Evolutionary conservation across 2,329 filamentous ascomycete species (phyloP).

Genomic region (Aureobasidium sp.): DNA sequence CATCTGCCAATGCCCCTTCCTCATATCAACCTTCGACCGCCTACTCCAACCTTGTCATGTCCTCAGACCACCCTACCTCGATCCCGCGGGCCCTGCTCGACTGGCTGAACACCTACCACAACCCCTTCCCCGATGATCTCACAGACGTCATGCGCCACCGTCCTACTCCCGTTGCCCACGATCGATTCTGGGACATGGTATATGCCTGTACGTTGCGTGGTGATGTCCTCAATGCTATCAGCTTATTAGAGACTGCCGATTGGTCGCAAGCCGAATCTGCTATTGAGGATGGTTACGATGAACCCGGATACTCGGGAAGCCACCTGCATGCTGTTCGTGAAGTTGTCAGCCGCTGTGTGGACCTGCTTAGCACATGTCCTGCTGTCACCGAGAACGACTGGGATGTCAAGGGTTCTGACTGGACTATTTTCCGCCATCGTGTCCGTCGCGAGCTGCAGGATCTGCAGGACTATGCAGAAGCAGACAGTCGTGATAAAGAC

Average conservation of each 20-base stretch:
- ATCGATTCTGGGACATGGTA: constrained; percentile 80
- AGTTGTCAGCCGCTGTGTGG: constrained; percentile 61
- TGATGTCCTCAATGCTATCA: constrained; percentile 59
- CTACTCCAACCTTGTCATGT: constrained; percentile 12
- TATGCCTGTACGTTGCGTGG: constrained; percentile 69
- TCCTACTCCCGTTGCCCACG: constrained; percentile 69
- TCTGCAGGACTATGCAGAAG: constrained; percentile 73
- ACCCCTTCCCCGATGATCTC: constrained; percentile 62
- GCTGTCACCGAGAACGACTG: constrained; percentile 61
- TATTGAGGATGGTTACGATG: constrained; percentile 49
- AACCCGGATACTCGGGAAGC: constrained; percentile 63
- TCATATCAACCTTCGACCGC: constrained; percentile 19
- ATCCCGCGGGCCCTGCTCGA: constrained; percentile 73
- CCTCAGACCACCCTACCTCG: constrained; percentile 33
- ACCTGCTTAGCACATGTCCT: constrained; percentile 68
- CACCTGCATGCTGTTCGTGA: constrained; percentile 73
- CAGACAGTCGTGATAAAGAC: constrained; percentile 47
- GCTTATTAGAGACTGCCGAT: constrained; percentile 64
- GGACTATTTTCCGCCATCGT: constrained; percentile 75
- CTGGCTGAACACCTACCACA: constrained; percentile 74
- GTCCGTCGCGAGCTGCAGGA: constrained; percentile 62
- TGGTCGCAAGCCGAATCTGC: constrained; percentile 68
- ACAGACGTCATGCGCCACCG: constrained; percentile 55
- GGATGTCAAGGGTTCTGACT: constrained; percentile 75
- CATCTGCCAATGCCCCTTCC: constrained; percentile 24